Percentiles rank a stretch among this genome's conserved stretches.
phyloP scores from a whole-genome alignment of 1,139 yeast species.

The Yamadazyma trypodendri region DNA sequence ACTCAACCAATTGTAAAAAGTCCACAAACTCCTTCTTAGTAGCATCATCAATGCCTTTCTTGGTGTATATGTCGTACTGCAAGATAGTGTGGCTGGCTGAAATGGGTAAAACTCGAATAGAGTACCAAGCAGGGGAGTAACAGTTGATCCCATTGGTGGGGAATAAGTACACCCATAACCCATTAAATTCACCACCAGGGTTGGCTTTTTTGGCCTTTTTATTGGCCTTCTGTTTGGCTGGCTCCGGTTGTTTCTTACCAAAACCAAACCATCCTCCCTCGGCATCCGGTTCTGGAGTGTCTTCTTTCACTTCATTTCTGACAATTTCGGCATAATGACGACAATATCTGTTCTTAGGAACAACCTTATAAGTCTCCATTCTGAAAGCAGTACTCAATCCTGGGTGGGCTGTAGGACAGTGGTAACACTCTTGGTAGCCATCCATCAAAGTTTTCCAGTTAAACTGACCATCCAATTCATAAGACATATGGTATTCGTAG shows the following conservation, averaged over 20 bases:
- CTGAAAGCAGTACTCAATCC: conserved; percentile 56
- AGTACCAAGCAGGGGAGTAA: conserved; percentile 66
- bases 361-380: conserved; percentile 65
- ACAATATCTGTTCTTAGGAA: conserved; percentile 56
- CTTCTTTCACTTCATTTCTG: conserved; percentile 13
- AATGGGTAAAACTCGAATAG: conserved; percentile 57
- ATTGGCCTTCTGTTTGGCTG: conserved; percentile 11
- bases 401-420: conserved; percentile 67
- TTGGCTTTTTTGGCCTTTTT: conserved; percentile 29
- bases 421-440: conserved; percentile 67
- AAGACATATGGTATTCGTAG: conserved; percentile 65
- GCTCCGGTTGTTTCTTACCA: conserved; percentile 28
- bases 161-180: conserved; percentile 59
- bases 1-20: conserved; percentile 58
- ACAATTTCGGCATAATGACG: conserved; percentile 47
- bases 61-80: conserved; percentile 61
- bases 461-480: conserved; percentile 60
- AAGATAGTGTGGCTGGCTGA: conserved; percentile 52
- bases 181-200: conserved; percentile 60
- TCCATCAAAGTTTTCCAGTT: conserved; percentile 70
- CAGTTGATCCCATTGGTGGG: conserved; percentile 62
- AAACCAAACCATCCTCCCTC: conserved; percentile 51
- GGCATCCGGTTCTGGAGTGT: conserved; percentile 9
- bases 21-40: conserved; percentile 61
- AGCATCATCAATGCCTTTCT: conserved; percentile 52